Evolutionary conservation across 1,284 basidiomycete genomes (phyloP).

Genomic region (Moniliophthora roreri): DNA sequence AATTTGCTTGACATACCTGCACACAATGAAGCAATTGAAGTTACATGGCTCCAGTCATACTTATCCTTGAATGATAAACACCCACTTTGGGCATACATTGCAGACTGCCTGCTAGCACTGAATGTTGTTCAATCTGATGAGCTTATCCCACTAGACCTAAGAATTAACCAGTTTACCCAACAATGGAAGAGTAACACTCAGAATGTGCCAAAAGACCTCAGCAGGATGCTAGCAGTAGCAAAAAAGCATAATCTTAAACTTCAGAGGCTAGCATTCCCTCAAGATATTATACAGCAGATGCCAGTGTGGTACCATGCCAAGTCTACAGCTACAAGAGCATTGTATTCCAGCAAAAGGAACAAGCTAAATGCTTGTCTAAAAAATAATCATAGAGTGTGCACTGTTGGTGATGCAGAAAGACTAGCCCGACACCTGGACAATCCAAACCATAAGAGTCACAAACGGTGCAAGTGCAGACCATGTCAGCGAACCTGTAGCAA

Average conservation of each 20-base stretch:
- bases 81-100: not conserved
- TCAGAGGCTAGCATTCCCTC: not conserved
- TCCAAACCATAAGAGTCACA: no score
- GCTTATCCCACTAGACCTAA: not conserved
- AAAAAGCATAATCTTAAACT: not conserved
- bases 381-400: not conserved
- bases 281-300: not conserved
- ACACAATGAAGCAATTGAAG: slow-evolving; percentile 10
- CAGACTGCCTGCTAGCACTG: not conserved
- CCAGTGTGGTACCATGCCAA: not conserved
- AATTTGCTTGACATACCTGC: slow-evolving; percentile 4
- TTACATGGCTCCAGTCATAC: slow-evolving; percentile 8
- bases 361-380: not conserved
- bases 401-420: not conserved
- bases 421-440: no score
- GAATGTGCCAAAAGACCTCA: not conserved
- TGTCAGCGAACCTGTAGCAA: no score
- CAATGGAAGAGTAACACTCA: not conserved
- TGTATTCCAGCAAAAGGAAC: not conserved
- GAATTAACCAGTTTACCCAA: not conserved
- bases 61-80: not conserved
- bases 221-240: not conserved
- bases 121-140: not conserved
- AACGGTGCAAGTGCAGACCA: no score
- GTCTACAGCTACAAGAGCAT: not conserved